Conservation (phyloP, 331 rosid species). For the Acacia pycnantha region DNA sequence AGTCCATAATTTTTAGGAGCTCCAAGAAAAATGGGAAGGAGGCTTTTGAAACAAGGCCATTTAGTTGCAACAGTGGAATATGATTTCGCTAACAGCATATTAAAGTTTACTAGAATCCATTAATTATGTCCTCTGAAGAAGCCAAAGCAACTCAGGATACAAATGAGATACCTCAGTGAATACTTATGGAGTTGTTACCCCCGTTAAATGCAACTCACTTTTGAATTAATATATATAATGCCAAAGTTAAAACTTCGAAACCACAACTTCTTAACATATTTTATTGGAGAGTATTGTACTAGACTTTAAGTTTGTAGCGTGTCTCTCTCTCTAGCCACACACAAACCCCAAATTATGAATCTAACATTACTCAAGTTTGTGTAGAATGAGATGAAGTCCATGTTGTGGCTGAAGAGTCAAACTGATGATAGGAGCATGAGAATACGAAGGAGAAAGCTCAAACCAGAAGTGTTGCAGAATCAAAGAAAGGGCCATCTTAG, state of each 20-base stretch:
- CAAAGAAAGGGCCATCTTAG: conserved; percentile 7
- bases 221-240: not conserved
- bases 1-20: not conserved
- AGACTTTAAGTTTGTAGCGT: not conserved
- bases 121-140: too few species aligned
- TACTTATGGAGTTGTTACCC: too few species aligned
- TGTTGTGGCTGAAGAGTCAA: conserved; percentile 24
- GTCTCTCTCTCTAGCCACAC: not conserved
- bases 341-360: not conserved
- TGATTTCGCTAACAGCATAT: too few species aligned
- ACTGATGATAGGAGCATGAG: conserved; percentile 12
- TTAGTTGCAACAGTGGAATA: not conserved
- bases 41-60: not conserved
- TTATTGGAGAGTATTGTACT: too few species aligned
- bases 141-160: too few species aligned
- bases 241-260: not conserved
- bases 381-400: conserved; percentile 5
- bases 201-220: too few species aligned
- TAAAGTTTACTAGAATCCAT: too few species aligned
- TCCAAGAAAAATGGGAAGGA: not conserved
- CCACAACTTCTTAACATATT: too few species aligned
- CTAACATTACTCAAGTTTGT: not conserved
- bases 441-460: conserved; percentile 30
- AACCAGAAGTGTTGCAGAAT: conserved; percentile 30
- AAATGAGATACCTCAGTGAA: too few species aligned